Base-by-base conservation (phyloP, 169 alveolate genomes). In the Plasmodium blacklocki region DNA sequence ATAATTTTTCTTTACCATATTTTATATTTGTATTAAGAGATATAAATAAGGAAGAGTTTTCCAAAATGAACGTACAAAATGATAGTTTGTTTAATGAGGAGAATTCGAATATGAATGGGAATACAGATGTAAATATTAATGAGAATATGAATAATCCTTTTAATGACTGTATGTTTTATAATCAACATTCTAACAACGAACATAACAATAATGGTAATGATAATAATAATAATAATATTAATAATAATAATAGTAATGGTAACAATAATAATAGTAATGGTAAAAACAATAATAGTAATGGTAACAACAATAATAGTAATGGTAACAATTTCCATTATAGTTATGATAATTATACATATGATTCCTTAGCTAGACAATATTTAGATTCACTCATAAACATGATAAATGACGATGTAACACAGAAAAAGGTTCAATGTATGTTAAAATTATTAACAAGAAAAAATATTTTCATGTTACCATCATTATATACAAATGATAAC, bases 21-120 rank as follows among this genome's bases (percentile, higher is more conserved):
- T 76, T 76, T 52, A 39, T 76, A 18, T 76, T 76, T 59, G 59
- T 76, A 32, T 39, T 76, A 58, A 64, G 88, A 70, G 88, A 76
- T 56, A 19, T 67, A 6, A 64, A 67, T 18, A 32, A 15, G 9
- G 54, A 67, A 15, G 64, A 32, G 9, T 39, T 21, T 5, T 9
- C n/a, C 21, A n/a, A 39, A 14, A 18, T 54, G 18, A 54, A 75
- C n/a, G 15, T 18, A 47, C 59, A 23, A 39, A 66, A 66, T 66
- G 54, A 39, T 9, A 26, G 45, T n/a, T 21, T 19, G n/a, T 12
- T 62, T 21, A 62, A 62, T 18, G 49, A 43, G 19, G 18, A 15
- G 4, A 18, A 12, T 52, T 3, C 9, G 19, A 52, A 52, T 52
- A 15, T 52, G 62, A 26, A 26, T 26, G 32, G 1, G 3, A 26